Percentiles rank a stretch among this genome's conserved stretches.
These are phyloP conservation scores for Fusarium sterilihyphosum DNA, from an alignment of 2,329 filamentous ascomycete species.

Conservation along the genomic window DNA sequence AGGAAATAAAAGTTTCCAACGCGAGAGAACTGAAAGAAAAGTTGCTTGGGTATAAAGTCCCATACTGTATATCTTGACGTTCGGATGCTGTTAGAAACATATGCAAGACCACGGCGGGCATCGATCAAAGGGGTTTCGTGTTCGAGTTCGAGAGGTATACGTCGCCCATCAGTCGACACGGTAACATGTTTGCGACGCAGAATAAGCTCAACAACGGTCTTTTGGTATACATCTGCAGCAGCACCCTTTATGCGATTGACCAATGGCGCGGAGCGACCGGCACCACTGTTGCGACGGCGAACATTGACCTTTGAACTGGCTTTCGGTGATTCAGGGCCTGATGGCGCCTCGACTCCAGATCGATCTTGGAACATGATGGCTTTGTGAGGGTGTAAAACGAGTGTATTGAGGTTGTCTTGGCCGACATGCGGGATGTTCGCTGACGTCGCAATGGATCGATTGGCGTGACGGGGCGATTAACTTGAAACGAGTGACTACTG, in stretches of 20 bases:
- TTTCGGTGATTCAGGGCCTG: slow-evolving; percentile 14
- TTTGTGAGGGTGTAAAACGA: slow-evolving; percentile 26
- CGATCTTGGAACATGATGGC: slow-evolving; percentile 34
- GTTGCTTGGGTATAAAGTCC: slow-evolving; percentile 86
- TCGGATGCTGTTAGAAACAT: slow-evolving; percentile 73
- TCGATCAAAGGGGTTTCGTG: slow-evolving; percentile 57
- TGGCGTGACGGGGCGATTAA: neutral
- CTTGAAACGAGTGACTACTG: slow-evolving; percentile 30
- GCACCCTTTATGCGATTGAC: slow-evolving; percentile 35
- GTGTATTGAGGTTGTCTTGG: slow-evolving; percentile 28
- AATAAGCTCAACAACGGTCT: slow-evolving; percentile 58
- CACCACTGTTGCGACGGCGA: slow-evolving; percentile 22
- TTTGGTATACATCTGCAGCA: slow-evolving; percentile 47
- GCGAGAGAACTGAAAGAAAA: slow-evolving; percentile 87
- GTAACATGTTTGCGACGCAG: slow-evolving; percentile 74
- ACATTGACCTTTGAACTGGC: slow-evolving; percentile 8
- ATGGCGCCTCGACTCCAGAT: slow-evolving; percentile 19
- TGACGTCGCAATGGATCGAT: slow-evolving; percentile 10
- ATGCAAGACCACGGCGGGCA: slow-evolving; percentile 59
- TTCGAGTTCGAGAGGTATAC: slow-evolving; percentile 55
- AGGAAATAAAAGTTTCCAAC: slow-evolving; percentile 90
- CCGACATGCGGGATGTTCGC: slow-evolving; percentile 12
- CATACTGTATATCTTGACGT: slow-evolving; percentile 85
- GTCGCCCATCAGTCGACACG: slow-evolving; percentile 75
- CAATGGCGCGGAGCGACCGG: slow-evolving; percentile 18